Percentiles rank a stretch among this genome's conserved stretches.
These are phyloP conservation scores for Cymodocea nodosa DNA, from an alignment of 116 monocot genomes.

Conservation along the genomic window DNA sequence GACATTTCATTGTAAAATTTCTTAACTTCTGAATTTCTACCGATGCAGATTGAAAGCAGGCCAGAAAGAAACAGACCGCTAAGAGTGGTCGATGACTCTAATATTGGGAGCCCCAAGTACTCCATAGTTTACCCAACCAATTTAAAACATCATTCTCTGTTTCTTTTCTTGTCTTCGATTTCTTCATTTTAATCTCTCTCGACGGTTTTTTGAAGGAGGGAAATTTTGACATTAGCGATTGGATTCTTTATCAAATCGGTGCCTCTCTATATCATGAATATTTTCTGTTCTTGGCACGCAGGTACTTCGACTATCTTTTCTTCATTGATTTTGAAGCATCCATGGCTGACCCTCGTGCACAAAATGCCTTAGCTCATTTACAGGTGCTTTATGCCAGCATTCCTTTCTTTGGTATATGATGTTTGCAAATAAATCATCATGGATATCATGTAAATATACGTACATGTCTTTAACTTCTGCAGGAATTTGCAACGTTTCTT, in stretches of 20 bases:
- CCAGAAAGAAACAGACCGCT: conserved; percentile 39
- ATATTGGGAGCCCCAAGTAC: conserved; percentile 15
- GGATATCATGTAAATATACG: neutral
- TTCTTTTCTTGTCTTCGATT: neutral
- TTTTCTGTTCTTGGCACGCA: conserved; percentile 3
- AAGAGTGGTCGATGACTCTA: conserved; percentile 31
- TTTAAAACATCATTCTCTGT: neutral
- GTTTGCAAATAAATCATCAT: neutral
- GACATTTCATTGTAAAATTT: neutral
- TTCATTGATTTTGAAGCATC: conserved; percentile 86
- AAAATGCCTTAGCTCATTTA: conserved; percentile 55
- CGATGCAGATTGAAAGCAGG: conserved; percentile 67
- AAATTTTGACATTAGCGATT: neutral
- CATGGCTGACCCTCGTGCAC: conserved; percentile 66
- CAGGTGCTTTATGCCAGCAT: conserved; percentile 23
- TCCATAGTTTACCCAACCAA: neutral
- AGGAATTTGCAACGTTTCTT: conserved; percentile 14
- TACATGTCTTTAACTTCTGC: neutral
- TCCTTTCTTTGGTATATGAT: neutral
- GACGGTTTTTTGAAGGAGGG: neutral
- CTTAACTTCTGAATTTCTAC: neutral
- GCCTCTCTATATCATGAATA: neutral
- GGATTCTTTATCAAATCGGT: neutral
- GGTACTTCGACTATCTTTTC: conserved; percentile 78
- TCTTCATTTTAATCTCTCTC: neutral